Conservation (phyloP, 805 yeast genomes). For the Monosporozyma yasuniensis region DNA sequence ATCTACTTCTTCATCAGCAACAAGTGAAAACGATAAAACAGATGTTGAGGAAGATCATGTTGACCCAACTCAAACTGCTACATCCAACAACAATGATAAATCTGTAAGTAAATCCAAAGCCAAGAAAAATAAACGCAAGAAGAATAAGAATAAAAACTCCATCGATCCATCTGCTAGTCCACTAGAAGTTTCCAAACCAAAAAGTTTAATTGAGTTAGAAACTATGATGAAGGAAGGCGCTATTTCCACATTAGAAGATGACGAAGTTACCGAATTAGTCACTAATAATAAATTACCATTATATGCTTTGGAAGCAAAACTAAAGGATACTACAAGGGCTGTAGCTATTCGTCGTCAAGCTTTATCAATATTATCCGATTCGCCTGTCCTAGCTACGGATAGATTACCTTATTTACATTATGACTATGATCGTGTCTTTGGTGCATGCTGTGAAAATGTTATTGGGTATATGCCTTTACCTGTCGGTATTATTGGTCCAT, state of each 20-base stretch:
- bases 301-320: constrained; percentile 89
- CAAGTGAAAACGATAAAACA: constrained; percentile 6
- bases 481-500: constrained; percentile 96
- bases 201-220: constrained; percentile 58
- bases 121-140: background rate
- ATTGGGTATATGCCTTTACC: constrained; percentile 96
- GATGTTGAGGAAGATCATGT: constrained; percentile 16
- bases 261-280: constrained; percentile 66
- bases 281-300: constrained; percentile 75
- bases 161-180: background rate
- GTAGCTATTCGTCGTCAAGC: constrained; percentile 88
- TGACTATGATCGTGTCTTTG: constrained; percentile 92
- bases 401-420: constrained; percentile 74
- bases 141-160: constrained; percentile 1
- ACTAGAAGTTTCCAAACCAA: constrained; percentile 8
- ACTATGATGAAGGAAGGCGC: constrained; percentile 64
- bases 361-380: constrained; percentile 71
- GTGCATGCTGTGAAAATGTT: constrained; percentile 98
- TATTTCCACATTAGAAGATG: constrained; percentile 54
- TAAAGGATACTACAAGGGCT: constrained; percentile 84
- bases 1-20: background rate
- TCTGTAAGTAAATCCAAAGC: background rate
- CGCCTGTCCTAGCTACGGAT: constrained; percentile 68
- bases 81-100: background rate
- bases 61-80: background rate